A percentile compares a stretch with the other conserved stretches of the same genome.
Conservation (phyloP, 768 basidiomycete species). For the Hericium rajendrae region DNA sequence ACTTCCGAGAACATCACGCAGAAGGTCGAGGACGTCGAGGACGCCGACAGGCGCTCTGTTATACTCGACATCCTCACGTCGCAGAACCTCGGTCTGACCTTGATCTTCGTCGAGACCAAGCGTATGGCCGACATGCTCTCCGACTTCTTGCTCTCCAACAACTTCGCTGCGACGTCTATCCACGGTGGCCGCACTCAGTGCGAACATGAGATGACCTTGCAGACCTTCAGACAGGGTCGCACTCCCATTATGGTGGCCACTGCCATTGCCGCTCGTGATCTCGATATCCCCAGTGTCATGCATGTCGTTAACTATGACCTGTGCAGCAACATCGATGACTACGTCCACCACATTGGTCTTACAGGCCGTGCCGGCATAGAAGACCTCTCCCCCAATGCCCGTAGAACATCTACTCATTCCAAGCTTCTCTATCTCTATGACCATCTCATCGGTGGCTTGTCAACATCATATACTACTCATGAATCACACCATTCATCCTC, state of each 20-base stretch:
- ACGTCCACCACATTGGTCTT: slow-evolving; percentile 96
- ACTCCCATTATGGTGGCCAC: slow-evolving; percentile 97
- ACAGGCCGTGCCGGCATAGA: slow-evolving; percentile 90
- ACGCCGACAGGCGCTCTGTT: slow-evolving; percentile 92
- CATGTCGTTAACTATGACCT: slow-evolving; percentile 99
- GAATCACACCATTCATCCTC: slow-evolving; percentile 6
- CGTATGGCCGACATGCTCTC: slow-evolving; percentile 98
- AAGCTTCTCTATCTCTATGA: not conserved
- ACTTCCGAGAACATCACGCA: slow-evolving; percentile 99
- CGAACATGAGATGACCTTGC: slow-evolving; percentile 91
- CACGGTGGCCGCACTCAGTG: slow-evolving; percentile 97
- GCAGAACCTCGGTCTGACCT: slow-evolving; percentile 69
- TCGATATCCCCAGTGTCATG: slow-evolving; percentile 98
- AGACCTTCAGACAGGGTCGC: slow-evolving; percentile 90
- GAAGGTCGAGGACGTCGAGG: slow-evolving; percentile 97
- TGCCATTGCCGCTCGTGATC: slow-evolving; percentile 96
- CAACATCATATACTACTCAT: not conserved
- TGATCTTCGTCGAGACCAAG: slow-evolving; percentile 99
- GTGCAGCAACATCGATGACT: slow-evolving; percentile 97
- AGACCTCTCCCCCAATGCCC: slow-evolving; percentile 1
- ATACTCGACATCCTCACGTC: slow-evolving; percentile 88
- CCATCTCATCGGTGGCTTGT: not conserved
- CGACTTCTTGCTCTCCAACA: slow-evolving; percentile 81
- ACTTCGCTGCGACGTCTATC: slow-evolving; percentile 88
- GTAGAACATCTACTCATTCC: not conserved